A percentile compares a stretch with the other conserved stretches of the same genome.
Conservation (phyloP, 257 asterid species). For the Salvia miltiorrhiza region DNA sequence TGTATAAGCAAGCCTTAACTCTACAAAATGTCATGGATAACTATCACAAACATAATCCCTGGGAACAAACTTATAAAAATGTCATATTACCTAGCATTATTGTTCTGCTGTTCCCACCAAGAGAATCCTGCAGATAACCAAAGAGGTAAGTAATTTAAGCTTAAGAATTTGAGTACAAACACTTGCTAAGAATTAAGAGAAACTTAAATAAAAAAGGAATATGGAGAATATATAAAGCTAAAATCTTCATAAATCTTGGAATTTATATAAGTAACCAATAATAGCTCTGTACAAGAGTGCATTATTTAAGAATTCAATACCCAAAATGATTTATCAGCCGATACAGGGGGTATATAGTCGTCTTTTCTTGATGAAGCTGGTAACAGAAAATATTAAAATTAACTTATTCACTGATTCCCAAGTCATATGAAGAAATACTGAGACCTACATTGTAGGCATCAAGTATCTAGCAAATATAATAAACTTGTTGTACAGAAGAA, state of each 20-base stretch:
- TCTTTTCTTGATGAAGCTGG: too few relatives aligned
- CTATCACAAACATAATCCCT: neutral
- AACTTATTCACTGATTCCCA: too few relatives aligned
- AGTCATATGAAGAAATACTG: too few relatives aligned
- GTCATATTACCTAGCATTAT: conserved; percentile 83
- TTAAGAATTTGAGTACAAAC: neutral
- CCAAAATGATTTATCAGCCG: too few relatives aligned
- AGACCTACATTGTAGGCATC: neutral
- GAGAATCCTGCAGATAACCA: conserved; percentile 79
- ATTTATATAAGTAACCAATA: too few relatives aligned
- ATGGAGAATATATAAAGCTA: too few relatives aligned
- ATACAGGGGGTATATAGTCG: too few relatives aligned
- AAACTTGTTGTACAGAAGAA: neutral
- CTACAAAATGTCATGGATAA: neutral
- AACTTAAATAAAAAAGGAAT: neutral
- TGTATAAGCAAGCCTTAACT: neutral
- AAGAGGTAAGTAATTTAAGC: conserved; percentile 3
- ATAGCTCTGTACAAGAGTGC: too few relatives aligned
- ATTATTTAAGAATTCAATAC: too few relatives aligned
- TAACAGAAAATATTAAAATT: too few relatives aligned
- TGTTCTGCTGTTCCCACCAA: conserved; percentile 99
- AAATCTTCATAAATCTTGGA: too few relatives aligned
- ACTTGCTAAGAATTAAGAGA: neutral
- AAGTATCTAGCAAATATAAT: neutral
- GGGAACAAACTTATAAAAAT: neutral